Percentiles rank a stretch among this genome's conserved stretches.
These are phyloP conservation scores for Tolypocladium amazonense DNA, from an alignment of 2,329 filamentous ascomycete species.

Conservation along the genomic window DNA sequence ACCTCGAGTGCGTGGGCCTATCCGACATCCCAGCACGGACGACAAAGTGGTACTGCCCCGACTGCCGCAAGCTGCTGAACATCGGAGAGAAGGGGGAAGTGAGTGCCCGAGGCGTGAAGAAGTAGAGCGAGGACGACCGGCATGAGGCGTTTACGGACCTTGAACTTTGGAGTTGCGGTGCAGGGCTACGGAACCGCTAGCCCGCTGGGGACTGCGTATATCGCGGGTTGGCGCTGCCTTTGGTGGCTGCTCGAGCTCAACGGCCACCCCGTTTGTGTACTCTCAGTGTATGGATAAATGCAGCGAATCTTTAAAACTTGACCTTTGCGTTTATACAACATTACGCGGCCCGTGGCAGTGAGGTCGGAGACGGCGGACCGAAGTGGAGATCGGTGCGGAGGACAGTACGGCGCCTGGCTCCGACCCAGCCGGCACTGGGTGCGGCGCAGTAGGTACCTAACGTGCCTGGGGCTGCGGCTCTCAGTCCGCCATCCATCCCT, in stretches of 20 bases:
- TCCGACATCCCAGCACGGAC: constrained; percentile 57
- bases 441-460: neutral
- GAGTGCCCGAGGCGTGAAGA: constrained; percentile 45
- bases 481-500: neutral
- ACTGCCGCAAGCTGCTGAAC: constrained; percentile 54
- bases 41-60: constrained; percentile 77
- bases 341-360: neutral
- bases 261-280: neutral
- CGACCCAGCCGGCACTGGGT: neutral
- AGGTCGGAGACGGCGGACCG: neutral
- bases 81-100: constrained; percentile 55
- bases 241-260: neutral
- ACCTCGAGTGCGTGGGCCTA: constrained; percentile 66
- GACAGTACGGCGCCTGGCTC: neutral
- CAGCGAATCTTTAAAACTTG: neutral
- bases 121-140: constrained; percentile 13
- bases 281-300: neutral
- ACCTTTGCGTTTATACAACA: neutral
- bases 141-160: constrained; percentile 3
- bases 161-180: constrained; percentile 1
- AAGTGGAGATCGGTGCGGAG: neutral
- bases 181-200: neutral
- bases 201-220: neutral
- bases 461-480: neutral
- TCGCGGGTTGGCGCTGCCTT: neutral